phyloP scores from a whole-genome alignment of 805 yeast genomes.

The Tetrapisispora phaffii region DNA sequence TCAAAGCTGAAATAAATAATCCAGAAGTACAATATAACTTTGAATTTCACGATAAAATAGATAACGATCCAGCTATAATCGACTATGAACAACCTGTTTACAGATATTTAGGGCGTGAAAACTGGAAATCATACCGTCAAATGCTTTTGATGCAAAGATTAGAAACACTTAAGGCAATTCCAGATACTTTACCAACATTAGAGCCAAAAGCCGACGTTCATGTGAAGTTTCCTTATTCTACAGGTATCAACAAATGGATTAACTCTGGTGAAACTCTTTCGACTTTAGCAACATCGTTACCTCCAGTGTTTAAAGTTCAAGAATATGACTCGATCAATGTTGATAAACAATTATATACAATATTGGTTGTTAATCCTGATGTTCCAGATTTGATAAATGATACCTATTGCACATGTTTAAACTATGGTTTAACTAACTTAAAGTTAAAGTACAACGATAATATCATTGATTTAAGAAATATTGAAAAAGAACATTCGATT shows the following conservation, averaged over 20 bases:
- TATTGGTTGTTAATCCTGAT: slow-evolving; percentile 84
- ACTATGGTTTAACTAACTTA: slow-evolving; percentile 69
- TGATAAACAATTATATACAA: slow-evolving; percentile 52
- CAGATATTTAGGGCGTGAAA: slow-evolving; percentile 52
- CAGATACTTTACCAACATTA: slow-evolving; percentile 88
- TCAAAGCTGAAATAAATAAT: slow-evolving; percentile 60
- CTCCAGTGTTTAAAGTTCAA: slow-evolving; percentile 70
- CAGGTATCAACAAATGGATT: slow-evolving; percentile 54
- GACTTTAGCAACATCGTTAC: slow-evolving; percentile 58
- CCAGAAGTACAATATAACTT: slow-evolving; percentile 79
- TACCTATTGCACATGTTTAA: slow-evolving; percentile 58
- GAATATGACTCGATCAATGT: slow-evolving; percentile 47
- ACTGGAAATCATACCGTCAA: slow-evolving; percentile 63
- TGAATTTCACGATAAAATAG: slow-evolving; percentile 33
- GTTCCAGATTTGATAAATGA: slow-evolving; percentile 67
- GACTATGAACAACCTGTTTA: slow-evolving; percentile 75
- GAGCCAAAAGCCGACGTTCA: slow-evolving; percentile 70
- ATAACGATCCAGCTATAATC: slow-evolving; percentile 35
- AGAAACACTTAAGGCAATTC: slow-evolving; percentile 75
- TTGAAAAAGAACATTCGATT: slow-evolving; percentile 31
- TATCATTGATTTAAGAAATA: slow-evolving; percentile 34
- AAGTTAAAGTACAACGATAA: slow-evolving; percentile 47
- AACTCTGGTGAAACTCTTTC: slow-evolving; percentile 73
- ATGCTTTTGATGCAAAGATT: slow-evolving; percentile 87
- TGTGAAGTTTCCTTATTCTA: slow-evolving; percentile 63